Conservation (phyloP, 2,329 filamentous ascomycete genomes). For the Colletotrichum ledebouriae region DNA sequence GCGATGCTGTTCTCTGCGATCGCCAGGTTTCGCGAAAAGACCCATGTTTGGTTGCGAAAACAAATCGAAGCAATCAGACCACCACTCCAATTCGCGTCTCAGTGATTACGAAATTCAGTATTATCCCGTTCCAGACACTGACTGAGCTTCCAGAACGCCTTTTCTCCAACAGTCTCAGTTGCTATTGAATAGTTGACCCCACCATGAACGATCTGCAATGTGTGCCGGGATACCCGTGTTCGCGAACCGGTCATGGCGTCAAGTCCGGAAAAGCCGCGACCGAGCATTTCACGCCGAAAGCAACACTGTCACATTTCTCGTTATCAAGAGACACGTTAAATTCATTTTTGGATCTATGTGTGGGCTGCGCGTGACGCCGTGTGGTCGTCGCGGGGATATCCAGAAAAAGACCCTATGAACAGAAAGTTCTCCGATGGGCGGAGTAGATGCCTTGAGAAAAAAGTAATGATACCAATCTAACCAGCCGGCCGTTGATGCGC, state of each 20-base stretch:
- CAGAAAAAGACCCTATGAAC: constrained; percentile 2
- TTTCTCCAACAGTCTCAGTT: constrained; percentile 1
- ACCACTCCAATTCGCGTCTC: not conserved
- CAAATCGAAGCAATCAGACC: too few species aligned
- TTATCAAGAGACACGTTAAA: not conserved
- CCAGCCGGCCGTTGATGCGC: constrained; percentile 12
- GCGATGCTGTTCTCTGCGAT: not conserved
- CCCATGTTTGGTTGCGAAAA: too few species aligned
- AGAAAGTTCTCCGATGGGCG: constrained; percentile 12
- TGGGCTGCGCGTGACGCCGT: constrained; percentile 16
- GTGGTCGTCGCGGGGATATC: constrained; percentile 29
- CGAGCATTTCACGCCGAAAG: not conserved
- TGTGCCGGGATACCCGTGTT: not conserved
- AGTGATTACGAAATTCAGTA: not conserved
- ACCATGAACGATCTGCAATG: not conserved
- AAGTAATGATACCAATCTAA: not conserved
- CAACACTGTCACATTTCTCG: not conserved
- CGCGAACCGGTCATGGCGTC: not conserved
- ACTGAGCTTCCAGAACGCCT: too few species aligned
- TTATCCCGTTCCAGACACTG: too few species aligned
- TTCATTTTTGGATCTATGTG: constrained; percentile 20
- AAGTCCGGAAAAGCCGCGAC: not conserved
- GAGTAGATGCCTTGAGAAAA: constrained; percentile 10
- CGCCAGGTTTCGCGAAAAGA: too few species aligned
- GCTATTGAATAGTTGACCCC: not conserved